phyloP scores from a whole-genome alignment of 305 asterid species.

The Salvia sclarea region DNA sequence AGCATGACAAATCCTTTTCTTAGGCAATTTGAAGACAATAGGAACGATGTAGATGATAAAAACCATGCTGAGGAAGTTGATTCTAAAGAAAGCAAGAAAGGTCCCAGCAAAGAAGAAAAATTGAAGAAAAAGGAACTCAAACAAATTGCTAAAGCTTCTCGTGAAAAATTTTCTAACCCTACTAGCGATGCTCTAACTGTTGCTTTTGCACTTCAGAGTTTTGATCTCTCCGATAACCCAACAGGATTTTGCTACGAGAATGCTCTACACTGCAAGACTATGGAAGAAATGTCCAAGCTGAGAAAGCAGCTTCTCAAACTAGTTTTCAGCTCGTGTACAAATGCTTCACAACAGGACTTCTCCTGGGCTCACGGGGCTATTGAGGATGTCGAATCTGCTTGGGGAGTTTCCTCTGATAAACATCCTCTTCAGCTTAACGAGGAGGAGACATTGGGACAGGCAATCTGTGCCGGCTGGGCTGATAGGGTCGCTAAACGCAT shows the following conservation, averaged over 20 bases:
- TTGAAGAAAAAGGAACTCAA: conserved; percentile 60
- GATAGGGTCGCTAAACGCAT: conserved; percentile 80
- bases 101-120: conserved; percentile 50
- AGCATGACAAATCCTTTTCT: conserved; percentile 77
- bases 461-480: conserved; percentile 91
- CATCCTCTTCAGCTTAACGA: conserved; percentile 62
- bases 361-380: conserved; percentile 67
- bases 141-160: conserved; percentile 56
- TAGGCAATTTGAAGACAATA: conserved; percentile 45
- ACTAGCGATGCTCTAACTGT: conserved; percentile 72
- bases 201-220: conserved; percentile 75
- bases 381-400: conserved; percentile 64
- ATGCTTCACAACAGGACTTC: conserved; percentile 54
- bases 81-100: conserved; percentile 39
- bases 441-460: conserved; percentile 79
- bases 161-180: conserved; percentile 68
- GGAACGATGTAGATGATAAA: conserved; percentile 37
- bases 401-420: conserved; percentile 60
- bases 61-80: conserved; percentile 33
- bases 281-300: conserved; percentile 96
- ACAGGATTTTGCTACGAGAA: conserved; percentile 57
- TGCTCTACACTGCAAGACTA: conserved; percentile 68
- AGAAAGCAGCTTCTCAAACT: conserved; percentile 82
- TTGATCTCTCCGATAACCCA: conserved; percentile 57
- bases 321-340: conserved; percentile 50